Base-by-base conservation (phyloP, 2,329 filamentous ascomycete genomes). In the Trichoderma gracile region DNA sequence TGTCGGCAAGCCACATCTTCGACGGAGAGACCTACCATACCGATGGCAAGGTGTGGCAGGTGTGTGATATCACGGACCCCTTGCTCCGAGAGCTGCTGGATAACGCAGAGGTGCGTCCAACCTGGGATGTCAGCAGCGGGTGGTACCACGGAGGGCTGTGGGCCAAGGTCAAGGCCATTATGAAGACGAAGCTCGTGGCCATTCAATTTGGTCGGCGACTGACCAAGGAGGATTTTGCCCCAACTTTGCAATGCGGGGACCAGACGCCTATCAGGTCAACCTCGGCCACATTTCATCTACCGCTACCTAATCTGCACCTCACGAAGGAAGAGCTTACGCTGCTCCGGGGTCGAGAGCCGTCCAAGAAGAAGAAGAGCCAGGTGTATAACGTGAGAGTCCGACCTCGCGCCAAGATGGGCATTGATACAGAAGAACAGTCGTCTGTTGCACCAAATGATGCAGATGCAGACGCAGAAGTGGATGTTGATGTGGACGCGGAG, bases 31-130 rank as follows among this genome's bases (percentile, higher is more conserved):
- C 83, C 2, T 86, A 94, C 62, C 86, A 86, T 17, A 84, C 86
- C 1, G 93, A 97, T 71, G 93, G 93, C 45, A 95, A 95, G 71
- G 89, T 95, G 56, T 99, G 93, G 90, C 95, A 98, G 80, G 85
- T 96, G 27, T 96, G 93, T 78, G 95, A 99, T 75, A 89, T 98
- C 62, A 89, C 86, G 0, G 94, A 98, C 71, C 91, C 92, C 0
- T 73, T 93, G 1, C 80, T 98, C 1, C 79, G 80, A 0, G 76
- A 80, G 12, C 78, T 97, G 3, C 81, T 97, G 45, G 83, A 87
- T 21, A 84, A 86, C 0, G 81, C 87, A 0, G 81, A 86, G 5
- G 77, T 90, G 23, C 83, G 87, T 5, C 73, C 79, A 0, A 78
- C 79, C 10, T 90, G 86, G 75, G 87, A 90, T 68, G 75, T 80